These are phyloP conservation scores for Monilinia laxa DNA, from an alignment of 2,329 filamentous ascomycete genomes.

Conservation along the genomic window DNA sequence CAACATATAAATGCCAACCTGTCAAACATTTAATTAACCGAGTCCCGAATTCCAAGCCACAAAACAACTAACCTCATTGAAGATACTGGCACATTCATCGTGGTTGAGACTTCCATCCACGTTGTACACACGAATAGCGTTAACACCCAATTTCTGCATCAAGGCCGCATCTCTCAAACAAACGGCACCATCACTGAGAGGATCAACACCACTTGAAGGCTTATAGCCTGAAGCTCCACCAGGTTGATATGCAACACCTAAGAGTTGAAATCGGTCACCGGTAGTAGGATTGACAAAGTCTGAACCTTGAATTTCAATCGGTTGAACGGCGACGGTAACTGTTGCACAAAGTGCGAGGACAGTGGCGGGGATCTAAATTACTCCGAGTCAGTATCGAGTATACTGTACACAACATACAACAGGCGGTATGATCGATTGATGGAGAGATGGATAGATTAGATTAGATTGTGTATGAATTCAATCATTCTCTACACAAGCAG, in stretches of 20 bases:
- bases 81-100: slow-evolving; percentile 65
- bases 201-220: slow-evolving; percentile 54
- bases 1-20: slow-evolving; percentile 65
- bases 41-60: too few species aligned
- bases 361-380: slow-evolving; percentile 27
- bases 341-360: slow-evolving; percentile 37
- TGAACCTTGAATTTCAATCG: slow-evolving; percentile 56
- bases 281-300: slow-evolving; percentile 60
- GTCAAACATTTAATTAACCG: not conserved
- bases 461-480: not conserved
- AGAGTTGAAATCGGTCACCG: slow-evolving; percentile 62
- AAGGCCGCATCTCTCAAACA: slow-evolving; percentile 65
- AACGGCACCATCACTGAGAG: slow-evolving; percentile 56
- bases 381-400: not conserved
- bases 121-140: slow-evolving; percentile 70
- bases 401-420: slow-evolving; percentile 9
- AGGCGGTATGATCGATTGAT: too few species aligned
- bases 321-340: slow-evolving; percentile 55
- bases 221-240: slow-evolving; percentile 64
- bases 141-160: slow-evolving; percentile 62
- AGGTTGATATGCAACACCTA: slow-evolving; percentile 68
- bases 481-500: not conserved
- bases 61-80: slow-evolving; percentile 53
- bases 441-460: too few species aligned
- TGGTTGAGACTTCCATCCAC: slow-evolving; percentile 65